Base-by-base conservation (phyloP, 176 grass and related monocot genomes). In the Oryza brachyantha region DNA sequence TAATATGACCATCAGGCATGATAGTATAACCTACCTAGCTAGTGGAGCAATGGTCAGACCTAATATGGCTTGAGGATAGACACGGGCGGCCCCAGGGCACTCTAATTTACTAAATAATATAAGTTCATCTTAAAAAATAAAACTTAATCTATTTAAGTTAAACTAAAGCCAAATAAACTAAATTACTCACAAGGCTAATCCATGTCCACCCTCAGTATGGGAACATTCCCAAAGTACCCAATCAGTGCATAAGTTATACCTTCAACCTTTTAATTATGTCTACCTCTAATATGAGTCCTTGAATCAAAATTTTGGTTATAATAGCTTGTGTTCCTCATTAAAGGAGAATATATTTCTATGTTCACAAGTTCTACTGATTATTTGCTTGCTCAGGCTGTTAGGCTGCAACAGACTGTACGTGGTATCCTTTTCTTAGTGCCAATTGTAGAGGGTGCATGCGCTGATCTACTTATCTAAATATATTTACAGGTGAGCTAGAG, bases 401-500 rank as follows among this genome's bases (percentile, higher is more conserved):
- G 67, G 21, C 61, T 61, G 24, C 37, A 67, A 73, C 68, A 67
- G 31, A 57, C 29, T 28, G 19, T 60, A 73, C 3, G 0, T 10
- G 16, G 14, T n/a, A 5, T 57, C n/a, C 7, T 45, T 58, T 66
- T 21, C 0, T 29, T 57, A 52, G 13, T 4, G 4, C 31, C 85
- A 46, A 83, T 64, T 83, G 66, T 37, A 75, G 48, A 17, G 64
- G 13, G 32, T 75, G 31, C 72, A 70, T 62, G 52, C 40, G 17
- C 71, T 32, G 64, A 12, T 55, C 72, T 26, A 34, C 78, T 35
- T 69, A 81, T 27, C n/a, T 22, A 57, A 57, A 5, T 57, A 57
- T 57, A 57, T 57, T n/a, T 10, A 70, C 54, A n/a, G 81, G 0
- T 70, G 77, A 71, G 28, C 71, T 59, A 84, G 55, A 76, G 71